Base-by-base conservation (phyloP, 768 basidiomycete genomes). In the Hericium alpestre region DNA sequence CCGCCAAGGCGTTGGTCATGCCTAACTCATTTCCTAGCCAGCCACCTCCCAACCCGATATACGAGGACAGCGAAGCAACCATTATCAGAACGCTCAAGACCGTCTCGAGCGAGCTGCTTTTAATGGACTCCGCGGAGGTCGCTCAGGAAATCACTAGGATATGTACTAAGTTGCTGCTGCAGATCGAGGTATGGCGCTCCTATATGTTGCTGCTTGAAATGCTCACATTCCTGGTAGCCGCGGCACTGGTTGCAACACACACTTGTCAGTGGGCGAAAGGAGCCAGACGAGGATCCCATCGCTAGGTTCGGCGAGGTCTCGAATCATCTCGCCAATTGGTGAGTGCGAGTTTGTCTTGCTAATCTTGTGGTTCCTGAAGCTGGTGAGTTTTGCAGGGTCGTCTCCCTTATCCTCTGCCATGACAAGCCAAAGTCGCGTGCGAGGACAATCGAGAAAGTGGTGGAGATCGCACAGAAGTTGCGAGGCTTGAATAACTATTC, bases 401-500 rank as follows among this genome's bases (percentile, higher is more conserved):
- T 87, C 9, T 93, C 93, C 15, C 72, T 98, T 57, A 93, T 99
- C 54, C 73, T 98, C 13, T 89, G 89, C 57, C 91, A 94, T 57
- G 86, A 91, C 63, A 86, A 84, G 63, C 76, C 84, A 27, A 84
- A 81, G 68, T 69, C 76, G 47, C 84, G 95, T 43, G 88, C 86
- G 3, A 81, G 77, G 58, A 85, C 93, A 63, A 87, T 94, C 58
- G 92, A 96, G 67, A 90, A 90, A 66, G 85, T 98, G 58, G 83
- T 93, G 23, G 83, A 87, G 51, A 82, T 98, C 60, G 91, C 90
- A 0, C 79, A 82, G 57, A 81, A 82, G 55, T 76, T 99, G 43
- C 85, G 95, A 37, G 76, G 78, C 12, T 68, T 90, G 49, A 93
- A 95, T 70, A 97, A 99, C 67, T 98, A 96, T 68, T 92, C 93